These are phyloP conservation scores for Tuber umbilicatum DNA, from an alignment of 495 filamentous ascomycete species.

Conservation along the genomic window DNA sequence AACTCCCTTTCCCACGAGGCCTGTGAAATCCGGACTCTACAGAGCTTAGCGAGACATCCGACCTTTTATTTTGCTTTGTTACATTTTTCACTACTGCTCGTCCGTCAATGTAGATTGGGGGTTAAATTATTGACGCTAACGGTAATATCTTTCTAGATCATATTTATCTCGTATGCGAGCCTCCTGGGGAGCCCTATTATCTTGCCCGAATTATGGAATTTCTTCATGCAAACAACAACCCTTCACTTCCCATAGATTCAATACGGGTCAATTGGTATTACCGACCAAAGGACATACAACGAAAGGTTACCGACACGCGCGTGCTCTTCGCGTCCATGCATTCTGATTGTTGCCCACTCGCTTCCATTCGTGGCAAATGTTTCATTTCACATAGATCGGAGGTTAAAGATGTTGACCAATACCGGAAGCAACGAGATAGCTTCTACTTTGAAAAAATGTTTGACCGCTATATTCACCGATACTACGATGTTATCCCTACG, in stretches of 20 bases:
- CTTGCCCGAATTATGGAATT: slow-evolving; percentile 97
- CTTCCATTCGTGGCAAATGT: slow-evolving; percentile 87
- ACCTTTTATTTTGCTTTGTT: background rate
- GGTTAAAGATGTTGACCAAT: slow-evolving; percentile 72
- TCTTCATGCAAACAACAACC: slow-evolving; percentile 69
- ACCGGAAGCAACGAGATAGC: slow-evolving; percentile 70
- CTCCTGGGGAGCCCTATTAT: slow-evolving; percentile 96
- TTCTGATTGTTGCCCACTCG: slow-evolving; percentile 88
- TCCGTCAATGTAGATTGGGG: background rate
- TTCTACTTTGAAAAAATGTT: slow-evolving; percentile 99
- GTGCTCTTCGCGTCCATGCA: slow-evolving; percentile 96
- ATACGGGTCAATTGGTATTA: slow-evolving; percentile 98
- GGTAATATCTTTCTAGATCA: slow-evolving; percentile 59
- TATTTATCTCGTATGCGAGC: slow-evolving; percentile 94
- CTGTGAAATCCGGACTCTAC: slow-evolving; percentile 5
- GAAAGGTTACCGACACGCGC: slow-evolving; percentile 80
- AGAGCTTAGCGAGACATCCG: slow-evolving; percentile 33
- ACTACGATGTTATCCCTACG: slow-evolving; percentile 93
- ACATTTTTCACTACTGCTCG: slow-evolving; percentile 6
- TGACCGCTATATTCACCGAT: slow-evolving; percentile 94
- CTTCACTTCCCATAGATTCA: slow-evolving; percentile 67
- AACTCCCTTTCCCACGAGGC: slow-evolving; percentile 17
- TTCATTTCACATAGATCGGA: slow-evolving; percentile 78
- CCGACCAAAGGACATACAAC: slow-evolving; percentile 87
- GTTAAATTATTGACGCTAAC: slow-evolving; percentile 31